These are phyloP conservation scores for Globisporangium paddicum DNA, from an alignment of 352 stramenopile genomes.

Conservation along the genomic window DNA sequence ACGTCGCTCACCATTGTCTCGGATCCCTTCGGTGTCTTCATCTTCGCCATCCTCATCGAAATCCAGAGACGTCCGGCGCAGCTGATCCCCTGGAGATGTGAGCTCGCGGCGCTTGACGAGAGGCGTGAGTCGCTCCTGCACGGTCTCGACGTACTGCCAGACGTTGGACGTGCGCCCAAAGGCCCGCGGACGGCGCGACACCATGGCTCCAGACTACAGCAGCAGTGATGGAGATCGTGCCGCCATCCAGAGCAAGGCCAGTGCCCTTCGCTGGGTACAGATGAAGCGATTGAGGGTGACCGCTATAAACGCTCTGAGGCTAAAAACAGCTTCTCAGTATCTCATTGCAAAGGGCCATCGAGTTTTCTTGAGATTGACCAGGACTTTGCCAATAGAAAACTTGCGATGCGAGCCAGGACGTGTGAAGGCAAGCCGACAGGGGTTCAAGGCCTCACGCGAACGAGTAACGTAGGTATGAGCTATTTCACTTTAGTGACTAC, in stretches of 20 bases:
- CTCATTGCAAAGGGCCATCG: no score
- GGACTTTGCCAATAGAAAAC: no score
- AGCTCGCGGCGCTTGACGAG: neutral
- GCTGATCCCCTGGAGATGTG: neutral
- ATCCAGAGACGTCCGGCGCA: conserved; percentile 9
- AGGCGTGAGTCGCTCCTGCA: conserved; percentile 35
- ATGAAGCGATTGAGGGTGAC: neutral
- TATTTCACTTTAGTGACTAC: no score
- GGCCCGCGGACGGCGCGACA: conserved; percentile 25
- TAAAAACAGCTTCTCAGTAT: neutral
- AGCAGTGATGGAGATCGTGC: neutral
- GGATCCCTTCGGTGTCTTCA: neutral
- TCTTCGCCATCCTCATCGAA: conserved; percentile 10
- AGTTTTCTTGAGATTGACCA: neutral
- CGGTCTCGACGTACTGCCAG: conserved; percentile 59
- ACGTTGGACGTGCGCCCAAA: conserved; percentile 70
- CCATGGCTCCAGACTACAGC: neutral
- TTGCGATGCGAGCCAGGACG: no score
- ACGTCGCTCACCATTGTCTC: neutral
- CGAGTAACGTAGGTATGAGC: no score
- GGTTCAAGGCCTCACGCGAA: no score
- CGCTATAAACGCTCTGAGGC: neutral
- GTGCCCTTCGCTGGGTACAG: neutral
- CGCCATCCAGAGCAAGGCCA: neutral
- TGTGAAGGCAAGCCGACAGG: no score